phyloP scores from a whole-genome alignment of 139 green algal species.

The Mychonastes homosphaera region DNA sequence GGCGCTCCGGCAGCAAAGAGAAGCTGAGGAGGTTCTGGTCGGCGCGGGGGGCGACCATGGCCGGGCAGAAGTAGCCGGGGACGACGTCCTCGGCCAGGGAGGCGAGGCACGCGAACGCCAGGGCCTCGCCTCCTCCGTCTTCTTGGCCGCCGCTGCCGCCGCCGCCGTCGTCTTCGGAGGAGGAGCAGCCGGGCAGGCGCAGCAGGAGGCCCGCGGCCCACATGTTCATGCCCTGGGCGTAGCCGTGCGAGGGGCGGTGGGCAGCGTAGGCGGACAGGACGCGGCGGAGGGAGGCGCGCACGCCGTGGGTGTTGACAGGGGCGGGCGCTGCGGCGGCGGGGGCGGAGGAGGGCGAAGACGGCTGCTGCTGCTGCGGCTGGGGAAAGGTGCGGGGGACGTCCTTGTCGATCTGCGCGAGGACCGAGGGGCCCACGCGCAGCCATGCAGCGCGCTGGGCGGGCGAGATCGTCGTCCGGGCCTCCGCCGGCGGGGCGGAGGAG shows the following conservation, averaged over 20 bases:
- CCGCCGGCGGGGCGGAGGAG: no score
- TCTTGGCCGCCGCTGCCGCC: not conserved
- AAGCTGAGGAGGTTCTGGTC: no score
- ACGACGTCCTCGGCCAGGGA: slow-evolving; percentile 2
- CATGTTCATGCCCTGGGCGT: slow-evolving; percentile 9
- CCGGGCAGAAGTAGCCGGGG: slow-evolving; percentile 8
- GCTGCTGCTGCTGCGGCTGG: not conserved
- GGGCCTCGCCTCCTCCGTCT: slow-evolving; percentile 2
- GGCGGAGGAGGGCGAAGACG: not conserved
- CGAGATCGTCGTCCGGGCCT: no score
- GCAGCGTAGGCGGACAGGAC: not conserved
- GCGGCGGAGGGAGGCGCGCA: not conserved
- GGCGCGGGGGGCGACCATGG: slow-evolving; percentile 11
- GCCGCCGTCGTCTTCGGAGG: no score
- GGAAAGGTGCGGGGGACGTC: slow-evolving; percentile 10
- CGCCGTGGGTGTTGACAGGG: not conserved
- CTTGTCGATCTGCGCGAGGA: slow-evolving; percentile 8
- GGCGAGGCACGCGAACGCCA: slow-evolving; percentile 4
- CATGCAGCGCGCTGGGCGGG: no score
- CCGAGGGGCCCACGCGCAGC: no score
- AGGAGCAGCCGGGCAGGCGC: not conserved
- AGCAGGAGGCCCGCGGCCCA: slow-evolving; percentile 8
- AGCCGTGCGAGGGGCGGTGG: not conserved
- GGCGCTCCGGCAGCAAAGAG: no score
- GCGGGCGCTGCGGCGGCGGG: not conserved